Percentiles rank a stretch among this genome's conserved stretches.
Evolutionary conservation across 2,329 filamentous ascomycete species (phyloP).

Genomic region (Pseudogymnoascus sp.): DNA sequence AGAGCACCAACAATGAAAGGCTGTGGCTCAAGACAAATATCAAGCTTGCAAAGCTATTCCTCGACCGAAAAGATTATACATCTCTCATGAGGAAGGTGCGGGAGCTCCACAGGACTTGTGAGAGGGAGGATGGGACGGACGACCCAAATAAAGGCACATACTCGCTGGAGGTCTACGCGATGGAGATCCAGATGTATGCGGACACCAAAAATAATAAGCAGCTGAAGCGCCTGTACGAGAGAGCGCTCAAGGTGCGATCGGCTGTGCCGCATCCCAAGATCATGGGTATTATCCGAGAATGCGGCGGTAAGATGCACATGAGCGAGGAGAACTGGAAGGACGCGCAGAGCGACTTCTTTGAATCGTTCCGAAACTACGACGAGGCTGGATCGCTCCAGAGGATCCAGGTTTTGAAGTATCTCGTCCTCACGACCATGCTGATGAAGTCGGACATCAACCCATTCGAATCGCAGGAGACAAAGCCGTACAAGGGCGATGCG

Average conservation of each 20-base stretch:
- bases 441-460: conserved; percentile 99
- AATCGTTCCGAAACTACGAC: conserved; percentile 97
- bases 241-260: conserved; percentile 85
- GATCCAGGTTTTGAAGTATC: conserved; percentile 94
- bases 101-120: conserved; percentile 83
- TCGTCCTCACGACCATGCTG: conserved; percentile 93
- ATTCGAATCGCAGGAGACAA: conserved; percentile 97
- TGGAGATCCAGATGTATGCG: conserved; percentile 98
- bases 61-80: conserved; percentile 83
- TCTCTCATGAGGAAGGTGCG: conserved; percentile 73
- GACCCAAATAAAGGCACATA: conserved; percentile 96
- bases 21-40: conserved; percentile 98
- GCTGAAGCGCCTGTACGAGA: conserved; percentile 84
- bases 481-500: conserved; percentile 92
- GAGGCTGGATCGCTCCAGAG: conserved; percentile 93
- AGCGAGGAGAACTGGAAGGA: conserved; percentile 99
- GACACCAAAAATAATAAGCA: conserved; percentile 97
- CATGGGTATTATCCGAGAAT: conserved; percentile 98
- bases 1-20: conserved; percentile 94
- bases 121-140: conserved; percentile 75
- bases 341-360: conserved; percentile 95
- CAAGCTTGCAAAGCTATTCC: conserved; percentile 83
- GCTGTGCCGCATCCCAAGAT: conserved; percentile 97
- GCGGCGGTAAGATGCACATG: conserved; percentile 99
- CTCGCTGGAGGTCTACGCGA: conserved; percentile 85